Base-by-base conservation (phyloP, 2,329 filamentous ascomycete genomes). In the Parascedosporium putredinis region DNA sequence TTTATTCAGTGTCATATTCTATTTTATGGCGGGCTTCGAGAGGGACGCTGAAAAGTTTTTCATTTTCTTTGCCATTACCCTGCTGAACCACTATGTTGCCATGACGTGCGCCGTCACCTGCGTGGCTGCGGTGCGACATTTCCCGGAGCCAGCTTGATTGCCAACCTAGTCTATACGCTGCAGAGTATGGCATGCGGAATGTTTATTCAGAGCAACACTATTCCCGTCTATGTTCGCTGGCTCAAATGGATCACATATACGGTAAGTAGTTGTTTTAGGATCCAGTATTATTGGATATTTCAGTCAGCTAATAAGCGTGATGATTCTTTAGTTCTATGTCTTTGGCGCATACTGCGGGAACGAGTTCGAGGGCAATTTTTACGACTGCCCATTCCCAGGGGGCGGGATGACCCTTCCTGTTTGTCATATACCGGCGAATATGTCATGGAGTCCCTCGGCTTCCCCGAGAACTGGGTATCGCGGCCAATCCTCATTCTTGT, bases 161-260 rank as follows among this genome's bases (percentile, higher is more conserved):
- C 79, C 8, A 90, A 90, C 56, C 64, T 89, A 45, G 76, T 73
- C 0, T 89, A 82, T 56, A 90, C 86, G 0, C 55, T 89, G 18
- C 86, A 90, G 59, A 83, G 77, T 2, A 79, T 88, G 68, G 81
- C 81, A 0, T 88, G 84, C 54, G 86, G 86, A 1, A 88, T 83
- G 62, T 89, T 90, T 55, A 79, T 89, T 12, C 84, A 89, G 60
- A 73, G 74, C 9, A 79, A 86, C 49, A 79, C 81, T 4, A 85
- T 90, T 3, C 84, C 86, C 0, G 70, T 89, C 1, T 90, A 88
- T 57, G 78, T 88, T n/a, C 73, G 84, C 50, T 90, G 86, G 86
- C 67, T 86, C 2, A 89, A 88, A 59, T 84, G 79, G 69, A 73
- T 74, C 22, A 75, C 78, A 1, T 83, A 81, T 55, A 73, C 75